Evolutionary conservation across 2,329 filamentous ascomycete genomes (phyloP).

Genomic region (Apiospora hydei): DNA sequence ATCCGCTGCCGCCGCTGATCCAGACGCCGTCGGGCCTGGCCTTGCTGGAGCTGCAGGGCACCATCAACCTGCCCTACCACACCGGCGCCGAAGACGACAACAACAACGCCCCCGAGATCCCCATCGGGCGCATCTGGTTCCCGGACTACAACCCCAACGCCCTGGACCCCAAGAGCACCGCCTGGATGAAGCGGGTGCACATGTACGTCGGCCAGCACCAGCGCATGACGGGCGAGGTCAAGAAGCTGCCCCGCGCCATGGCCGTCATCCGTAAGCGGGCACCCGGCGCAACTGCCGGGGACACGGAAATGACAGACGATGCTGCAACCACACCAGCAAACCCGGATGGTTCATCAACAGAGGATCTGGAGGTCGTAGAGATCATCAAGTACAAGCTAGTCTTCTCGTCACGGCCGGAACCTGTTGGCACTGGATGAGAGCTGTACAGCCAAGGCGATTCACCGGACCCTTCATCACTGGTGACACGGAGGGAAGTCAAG

Average conservation of each 20-base stretch:
- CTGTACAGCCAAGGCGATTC: too few relatives aligned
- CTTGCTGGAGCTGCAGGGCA: conserved; percentile 90
- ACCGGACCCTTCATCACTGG: too few relatives aligned
- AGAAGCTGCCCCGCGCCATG: conserved; percentile 80
- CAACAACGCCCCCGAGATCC: conserved; percentile 48
- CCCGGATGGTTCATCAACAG: conserved; percentile 41
- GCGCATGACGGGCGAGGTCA: conserved; percentile 86
- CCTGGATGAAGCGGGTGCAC: conserved; percentile 91
- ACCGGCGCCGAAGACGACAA: conserved; percentile 34
- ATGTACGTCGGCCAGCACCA: conserved; percentile 90
- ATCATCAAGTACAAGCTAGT: conserved; percentile 87
- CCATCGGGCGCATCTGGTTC: conserved; percentile 78
- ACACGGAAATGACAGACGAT: conserved; percentile 39
- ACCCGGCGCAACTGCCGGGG: not conserved
- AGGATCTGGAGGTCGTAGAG: conserved; percentile 82
- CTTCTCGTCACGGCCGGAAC: conserved; percentile 85
- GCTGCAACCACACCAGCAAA: conserved; percentile 44
- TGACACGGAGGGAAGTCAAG: too few relatives aligned
- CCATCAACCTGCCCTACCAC: conserved; percentile 73
- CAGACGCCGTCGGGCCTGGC: conserved; percentile 90
- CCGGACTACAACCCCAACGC: conserved; percentile 71
- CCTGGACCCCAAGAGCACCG: conserved; percentile 59
- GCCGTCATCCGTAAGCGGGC: conserved; percentile 74
- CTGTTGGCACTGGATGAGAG: conserved; percentile 64
- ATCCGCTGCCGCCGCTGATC: conserved; percentile 79